A percentile compares a stretch with the other conserved stretches of the same genome.
phyloP scores from a whole-genome alignment of 768 basidiomycete genomes.

The Suillus plorans region DNA sequence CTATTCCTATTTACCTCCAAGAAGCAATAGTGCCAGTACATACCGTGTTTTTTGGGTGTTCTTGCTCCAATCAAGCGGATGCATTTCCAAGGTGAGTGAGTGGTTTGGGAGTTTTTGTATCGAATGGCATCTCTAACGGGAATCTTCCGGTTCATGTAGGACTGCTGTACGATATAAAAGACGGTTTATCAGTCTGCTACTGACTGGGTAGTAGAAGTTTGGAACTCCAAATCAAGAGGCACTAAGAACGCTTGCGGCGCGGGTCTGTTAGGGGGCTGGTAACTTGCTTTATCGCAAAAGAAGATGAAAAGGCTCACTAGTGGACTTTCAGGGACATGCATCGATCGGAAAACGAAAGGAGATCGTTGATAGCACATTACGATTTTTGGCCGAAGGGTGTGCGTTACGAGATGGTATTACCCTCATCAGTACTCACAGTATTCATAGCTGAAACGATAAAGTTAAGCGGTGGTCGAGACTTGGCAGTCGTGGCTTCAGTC shows the following conservation, averaged over 20 bases:
- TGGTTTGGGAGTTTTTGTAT: background rate
- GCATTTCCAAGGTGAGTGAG: background rate
- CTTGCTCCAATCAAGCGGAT: background rate
- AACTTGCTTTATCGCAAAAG: background rate
- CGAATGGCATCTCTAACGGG: background rate
- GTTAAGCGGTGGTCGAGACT: too few species aligned
- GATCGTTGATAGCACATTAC: background rate
- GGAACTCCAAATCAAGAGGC: background rate
- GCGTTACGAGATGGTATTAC: background rate
- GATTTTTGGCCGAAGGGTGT: background rate
- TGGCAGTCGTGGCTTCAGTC: too few species aligned
- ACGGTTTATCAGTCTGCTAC: background rate
- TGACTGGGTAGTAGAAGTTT: background rate
- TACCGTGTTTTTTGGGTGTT: too few species aligned
- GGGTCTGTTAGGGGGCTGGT: background rate
- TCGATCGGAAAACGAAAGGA: background rate
- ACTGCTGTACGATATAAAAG: background rate
- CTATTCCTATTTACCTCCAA: too few species aligned
- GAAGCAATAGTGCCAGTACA: too few species aligned
- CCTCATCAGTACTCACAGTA: too few species aligned
- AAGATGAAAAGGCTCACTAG: background rate
- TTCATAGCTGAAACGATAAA: too few species aligned
- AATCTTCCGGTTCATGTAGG: background rate
- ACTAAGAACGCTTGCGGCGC: background rate
- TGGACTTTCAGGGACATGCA: background rate